Conservation (phyloP, 2,329 filamentous ascomycete species). For the Diaporthe longicolla region DNA sequence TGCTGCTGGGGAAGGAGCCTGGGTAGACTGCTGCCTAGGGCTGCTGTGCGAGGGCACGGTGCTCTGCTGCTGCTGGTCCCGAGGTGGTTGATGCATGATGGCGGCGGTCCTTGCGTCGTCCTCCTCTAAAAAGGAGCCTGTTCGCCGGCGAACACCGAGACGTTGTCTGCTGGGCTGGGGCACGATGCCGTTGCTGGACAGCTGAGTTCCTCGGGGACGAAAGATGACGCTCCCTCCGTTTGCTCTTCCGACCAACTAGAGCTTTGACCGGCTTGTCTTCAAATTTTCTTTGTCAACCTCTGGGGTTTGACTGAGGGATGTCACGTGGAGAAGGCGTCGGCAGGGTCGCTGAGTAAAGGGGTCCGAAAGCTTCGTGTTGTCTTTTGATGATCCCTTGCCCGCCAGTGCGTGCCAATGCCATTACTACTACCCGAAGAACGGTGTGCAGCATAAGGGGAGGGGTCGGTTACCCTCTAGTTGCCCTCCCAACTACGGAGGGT, state of each 20-base stretch:
- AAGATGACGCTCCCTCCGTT: background rate
- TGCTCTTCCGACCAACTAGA: background rate
- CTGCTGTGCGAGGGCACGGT: background rate
- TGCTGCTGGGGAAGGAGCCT: background rate
- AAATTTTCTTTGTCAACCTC: background rate
- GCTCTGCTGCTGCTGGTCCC: background rate
- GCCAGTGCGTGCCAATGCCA: background rate
- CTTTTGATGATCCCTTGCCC: background rate
- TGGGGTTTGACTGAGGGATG: constrained; percentile 35
- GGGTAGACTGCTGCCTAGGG: background rate
- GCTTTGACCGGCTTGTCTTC: background rate
- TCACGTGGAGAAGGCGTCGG: constrained; percentile 35
- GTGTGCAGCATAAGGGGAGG: constrained; percentile 6
- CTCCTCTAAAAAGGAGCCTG: constrained; percentile 15
- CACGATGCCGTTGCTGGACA: background rate
- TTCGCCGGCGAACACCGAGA: background rate
- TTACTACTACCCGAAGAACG: background rate
- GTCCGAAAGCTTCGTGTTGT: background rate
- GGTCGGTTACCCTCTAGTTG: background rate
- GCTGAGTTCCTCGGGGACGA: background rate
- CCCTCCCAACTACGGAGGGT: constrained; percentile 2
- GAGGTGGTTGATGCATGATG: constrained; percentile 14
- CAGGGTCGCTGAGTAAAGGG: background rate
- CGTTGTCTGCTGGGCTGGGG: background rate
- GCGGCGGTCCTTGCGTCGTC: background rate